These are phyloP conservation scores for Xylaria sp. DNA, from an alignment of 2,329 filamentous ascomycete genomes.

Conservation along the genomic window DNA sequence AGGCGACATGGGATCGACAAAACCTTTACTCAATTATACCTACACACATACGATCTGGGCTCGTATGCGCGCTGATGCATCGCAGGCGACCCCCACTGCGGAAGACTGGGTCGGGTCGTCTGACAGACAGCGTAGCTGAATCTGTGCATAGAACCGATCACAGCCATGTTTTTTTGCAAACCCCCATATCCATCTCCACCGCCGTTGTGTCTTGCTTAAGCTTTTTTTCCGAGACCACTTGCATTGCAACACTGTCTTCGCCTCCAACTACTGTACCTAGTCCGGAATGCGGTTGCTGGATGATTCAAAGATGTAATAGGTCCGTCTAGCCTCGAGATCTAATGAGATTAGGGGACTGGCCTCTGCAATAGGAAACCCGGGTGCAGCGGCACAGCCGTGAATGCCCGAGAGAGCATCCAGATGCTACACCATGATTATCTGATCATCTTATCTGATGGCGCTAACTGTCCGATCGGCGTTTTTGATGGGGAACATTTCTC, in stretches of 20 bases:
- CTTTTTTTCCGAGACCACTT: neutral
- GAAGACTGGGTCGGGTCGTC: neutral
- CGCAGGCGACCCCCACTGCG: neutral
- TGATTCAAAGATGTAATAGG: neutral
- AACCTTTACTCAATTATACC: neutral
- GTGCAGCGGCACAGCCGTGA: neutral
- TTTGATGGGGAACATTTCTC: neutral
- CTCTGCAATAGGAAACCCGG: neutral
- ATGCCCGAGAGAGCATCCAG: slow-evolving; percentile 3
- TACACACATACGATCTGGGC: neutral
- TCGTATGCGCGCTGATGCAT: neutral
- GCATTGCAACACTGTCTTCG: neutral
- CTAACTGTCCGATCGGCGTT: neutral
- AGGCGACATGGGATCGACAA: neutral
- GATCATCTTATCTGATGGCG: slow-evolving; percentile 18
- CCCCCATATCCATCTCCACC: neutral
- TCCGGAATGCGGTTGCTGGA: neutral
- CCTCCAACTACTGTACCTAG: neutral
- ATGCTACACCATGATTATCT: slow-evolving; percentile 8
- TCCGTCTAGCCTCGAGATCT: neutral
- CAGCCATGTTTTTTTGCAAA: neutral
- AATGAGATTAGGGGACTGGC: neutral
- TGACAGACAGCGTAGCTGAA: neutral
- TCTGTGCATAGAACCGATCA: neutral
- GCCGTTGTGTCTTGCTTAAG: neutral